These are phyloP conservation scores for Trypanosoma boissoni DNA, from an alignment of 208 protist genomes.

Conservation along the genomic window DNA sequence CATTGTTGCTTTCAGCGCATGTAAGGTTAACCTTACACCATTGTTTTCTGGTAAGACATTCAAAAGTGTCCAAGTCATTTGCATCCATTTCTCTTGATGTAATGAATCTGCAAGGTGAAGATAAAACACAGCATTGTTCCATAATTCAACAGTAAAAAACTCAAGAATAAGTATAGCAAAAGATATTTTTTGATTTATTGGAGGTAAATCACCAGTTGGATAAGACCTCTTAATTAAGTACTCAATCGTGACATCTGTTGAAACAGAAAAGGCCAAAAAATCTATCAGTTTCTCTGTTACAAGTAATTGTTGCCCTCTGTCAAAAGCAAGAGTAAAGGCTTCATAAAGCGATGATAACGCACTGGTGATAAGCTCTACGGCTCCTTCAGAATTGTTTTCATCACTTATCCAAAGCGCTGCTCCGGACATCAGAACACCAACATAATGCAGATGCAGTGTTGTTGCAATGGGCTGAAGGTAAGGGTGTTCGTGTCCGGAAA, in stretches of 20 bases:
- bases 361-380: conserved; percentile 5
- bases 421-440: background rate
- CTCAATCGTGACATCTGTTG: conserved; percentile 8
- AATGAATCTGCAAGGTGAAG: conserved; percentile 21
- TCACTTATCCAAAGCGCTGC: background rate
- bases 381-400: background rate
- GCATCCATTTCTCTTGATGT: conserved; percentile 20
- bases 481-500: conserved; percentile 8
- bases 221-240: conserved; percentile 11
- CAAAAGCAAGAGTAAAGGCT: conserved; percentile 17
- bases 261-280: conserved; percentile 11
- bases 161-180: conserved; percentile 32
- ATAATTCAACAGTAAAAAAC: conserved; percentile 76
- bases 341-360: conserved; percentile 25
- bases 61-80: conserved; percentile 20
- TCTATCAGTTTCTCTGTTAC: conserved; percentile 11
- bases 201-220: background rate
- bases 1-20: conserved; percentile 13
- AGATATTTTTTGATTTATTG: conserved; percentile 5
- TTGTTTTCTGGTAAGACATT: conserved; percentile 16
- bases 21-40: conserved; percentile 16
- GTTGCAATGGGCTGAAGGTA: conserved; percentile 11
- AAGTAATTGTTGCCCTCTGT: conserved; percentile 18
- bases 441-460: conserved; percentile 17
- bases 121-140: conserved; percentile 60